phyloP scores from a whole-genome alignment of 1,284 basidiomycete species.

The Ustilago tritici region DNA sequence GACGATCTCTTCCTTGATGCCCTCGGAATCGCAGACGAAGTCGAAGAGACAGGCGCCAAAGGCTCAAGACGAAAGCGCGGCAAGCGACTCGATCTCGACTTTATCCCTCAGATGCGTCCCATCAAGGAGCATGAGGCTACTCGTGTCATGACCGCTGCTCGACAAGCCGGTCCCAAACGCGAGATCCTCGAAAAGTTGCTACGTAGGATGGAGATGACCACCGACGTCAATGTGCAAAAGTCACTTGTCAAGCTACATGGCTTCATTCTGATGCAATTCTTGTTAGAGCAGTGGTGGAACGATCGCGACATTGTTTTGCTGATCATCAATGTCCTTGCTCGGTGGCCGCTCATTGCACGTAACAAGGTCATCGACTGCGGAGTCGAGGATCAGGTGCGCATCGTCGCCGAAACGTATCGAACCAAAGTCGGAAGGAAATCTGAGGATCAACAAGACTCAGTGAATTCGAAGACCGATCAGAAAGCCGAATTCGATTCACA shows the following conservation, averaged over 20 bases:
- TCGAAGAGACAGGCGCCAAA: conserved; percentile 81
- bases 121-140: conserved; percentile 84
- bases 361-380: conserved; percentile 88
- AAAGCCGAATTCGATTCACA: conserved; percentile 1
- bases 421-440: conserved; percentile 25
- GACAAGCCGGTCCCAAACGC: conserved; percentile 84
- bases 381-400: conserved; percentile 67
- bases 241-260: conserved; percentile 93
- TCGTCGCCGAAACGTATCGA: conserved; percentile 42
- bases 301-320: conserved; percentile 80
- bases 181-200: conserved; percentile 86
- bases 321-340: conserved; percentile 71
- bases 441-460: conserved; percentile 73
- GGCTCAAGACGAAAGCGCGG: conserved; percentile 90
- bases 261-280: conserved; percentile 89
- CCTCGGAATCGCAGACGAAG: conserved; percentile 93
- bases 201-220: conserved; percentile 88
- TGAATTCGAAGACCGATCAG: background rate
- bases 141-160: conserved; percentile 89
- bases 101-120: conserved; percentile 78
- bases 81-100: conserved; percentile 94
- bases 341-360: conserved; percentile 85
- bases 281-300: conserved; percentile 82
- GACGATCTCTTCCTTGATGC: conserved; percentile 95
- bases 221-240: conserved; percentile 81